Percentiles rank a stretch among this genome's conserved stretches.
Conservation (phyloP, 1,284 basidiomycete genomes). For the Puccinia hordei region DNA sequence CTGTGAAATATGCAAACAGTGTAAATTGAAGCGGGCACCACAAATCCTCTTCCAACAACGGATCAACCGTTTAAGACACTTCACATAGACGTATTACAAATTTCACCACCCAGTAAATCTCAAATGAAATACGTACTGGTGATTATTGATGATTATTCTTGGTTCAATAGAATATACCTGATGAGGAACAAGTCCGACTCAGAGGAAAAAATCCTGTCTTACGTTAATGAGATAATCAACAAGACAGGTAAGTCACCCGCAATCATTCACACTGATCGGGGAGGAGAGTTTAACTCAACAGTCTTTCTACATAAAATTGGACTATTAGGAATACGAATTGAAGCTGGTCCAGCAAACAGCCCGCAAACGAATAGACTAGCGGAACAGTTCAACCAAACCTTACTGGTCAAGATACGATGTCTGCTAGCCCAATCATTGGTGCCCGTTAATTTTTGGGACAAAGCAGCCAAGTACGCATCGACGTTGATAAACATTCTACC, state of each 20-base stretch:
- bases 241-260: neutral
- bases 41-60: slow-evolving; percentile 1
- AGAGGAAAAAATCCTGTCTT: neutral
- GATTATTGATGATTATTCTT: slow-evolving; percentile 18
- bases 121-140: neutral
- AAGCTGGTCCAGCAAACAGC: slow-evolving; percentile 6
- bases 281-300: too few relatives aligned
- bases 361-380: too few relatives aligned
- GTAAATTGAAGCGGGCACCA: neutral
- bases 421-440: too few relatives aligned
- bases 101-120: neutral
- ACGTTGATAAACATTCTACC: slow-evolving; percentile 7
- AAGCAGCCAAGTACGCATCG: too few relatives aligned
- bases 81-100: too few relatives aligned
- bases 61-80: too few relatives aligned
- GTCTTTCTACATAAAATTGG: neutral
- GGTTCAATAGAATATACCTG: too few relatives aligned
- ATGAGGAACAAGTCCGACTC: neutral
- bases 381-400: too few relatives aligned
- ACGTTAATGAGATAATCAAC: neutral
- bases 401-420: too few relatives aligned
- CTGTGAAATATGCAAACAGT: neutral
- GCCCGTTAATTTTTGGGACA: too few relatives aligned
- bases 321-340: neutral
- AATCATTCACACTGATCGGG: too few relatives aligned